Percentiles rank a stretch among this genome's conserved stretches.
Conservation (phyloP, 148 eudicot genomes). For the Hydrangea macrophylla region DNA sequence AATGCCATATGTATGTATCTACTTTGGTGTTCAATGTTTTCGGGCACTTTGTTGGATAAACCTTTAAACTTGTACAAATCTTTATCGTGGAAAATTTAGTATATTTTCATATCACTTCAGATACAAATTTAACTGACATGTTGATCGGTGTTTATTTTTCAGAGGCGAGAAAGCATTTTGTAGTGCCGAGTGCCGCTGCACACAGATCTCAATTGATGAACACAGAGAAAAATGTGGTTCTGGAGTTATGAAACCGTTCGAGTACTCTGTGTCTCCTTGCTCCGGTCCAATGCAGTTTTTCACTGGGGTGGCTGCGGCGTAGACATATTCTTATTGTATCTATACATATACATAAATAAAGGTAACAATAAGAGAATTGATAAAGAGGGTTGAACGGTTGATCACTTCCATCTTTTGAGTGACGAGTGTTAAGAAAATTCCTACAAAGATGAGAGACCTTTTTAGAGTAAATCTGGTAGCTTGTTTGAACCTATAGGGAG, state of each 20-base stretch:
- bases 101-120: background rate
- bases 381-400: background rate
- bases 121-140: background rate
- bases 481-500: background rate
- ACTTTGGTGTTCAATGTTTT: conserved; percentile 14
- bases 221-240: conserved; percentile 30
- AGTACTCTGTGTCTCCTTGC: conserved; percentile 36
- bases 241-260: conserved; percentile 21
- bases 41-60: too few relatives aligned
- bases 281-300: conserved; percentile 37
- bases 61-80: too few relatives aligned
- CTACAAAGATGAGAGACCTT: background rate
- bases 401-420: conserved; percentile 10
- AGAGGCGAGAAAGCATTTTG: conserved; percentile 56
- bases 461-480: background rate
- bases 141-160: background rate
- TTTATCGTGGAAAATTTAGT: background rate
- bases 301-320: conserved; percentile 38
- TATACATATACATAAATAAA: conserved; percentile 8
- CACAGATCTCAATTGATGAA: conserved; percentile 35
- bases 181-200: conserved; percentile 41
- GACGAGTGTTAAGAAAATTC: background rate
- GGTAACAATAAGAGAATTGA: background rate
- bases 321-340: background rate
- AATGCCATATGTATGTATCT: too few relatives aligned